Evolutionary conservation across 2,329 filamentous ascomycete genomes (phyloP).

Genomic region (Hypoxylon sp.): DNA sequence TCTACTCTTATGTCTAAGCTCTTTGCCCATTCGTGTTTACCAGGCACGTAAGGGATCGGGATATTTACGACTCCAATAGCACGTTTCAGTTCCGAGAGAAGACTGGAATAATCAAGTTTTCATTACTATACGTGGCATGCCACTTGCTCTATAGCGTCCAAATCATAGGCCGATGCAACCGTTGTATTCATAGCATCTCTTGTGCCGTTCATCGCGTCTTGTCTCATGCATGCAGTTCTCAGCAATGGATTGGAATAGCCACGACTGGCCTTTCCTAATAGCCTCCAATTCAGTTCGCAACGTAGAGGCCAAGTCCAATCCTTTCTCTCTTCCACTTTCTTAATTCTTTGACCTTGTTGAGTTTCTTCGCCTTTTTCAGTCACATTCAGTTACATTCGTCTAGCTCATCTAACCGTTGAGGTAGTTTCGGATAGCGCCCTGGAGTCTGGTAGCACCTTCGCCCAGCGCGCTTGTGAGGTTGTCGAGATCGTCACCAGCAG

Average conservation of each 20-base stretch:
- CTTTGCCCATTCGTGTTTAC: background rate
- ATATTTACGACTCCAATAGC: background rate
- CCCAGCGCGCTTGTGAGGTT: conserved; percentile 86
- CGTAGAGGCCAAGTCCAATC: background rate
- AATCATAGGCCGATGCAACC: conserved; percentile 29
- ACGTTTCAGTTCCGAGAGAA: background rate
- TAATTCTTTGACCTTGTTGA: background rate
- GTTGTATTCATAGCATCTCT: conserved; percentile 32
- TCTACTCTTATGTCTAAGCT: background rate
- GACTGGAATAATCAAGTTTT: conserved; percentile 25
- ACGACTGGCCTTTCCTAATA: background rate
- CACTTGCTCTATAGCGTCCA: conserved; percentile 33
- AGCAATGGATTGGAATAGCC: conserved; percentile 5
- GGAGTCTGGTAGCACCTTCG: conserved; percentile 85
- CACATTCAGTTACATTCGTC: background rate
- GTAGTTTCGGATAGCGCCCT: conserved; percentile 78
- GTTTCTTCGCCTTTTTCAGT: background rate
- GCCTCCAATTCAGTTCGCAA: conserved; percentile 9
- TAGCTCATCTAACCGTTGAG: conserved; percentile 64
- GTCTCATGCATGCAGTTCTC: conserved; percentile 22
- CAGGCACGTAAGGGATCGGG: background rate
- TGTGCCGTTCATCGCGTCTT: conserved; percentile 35
- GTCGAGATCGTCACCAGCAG: conserved; percentile 94
- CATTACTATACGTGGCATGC: conserved; percentile 40
- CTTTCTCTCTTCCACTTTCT: background rate